A percentile compares a stretch with the other conserved stretches of the same genome.
These are phyloP conservation scores for Calocybe gambosa DNA, from an alignment of 1,284 basidiomycete genomes.

Conservation along the genomic window DNA sequence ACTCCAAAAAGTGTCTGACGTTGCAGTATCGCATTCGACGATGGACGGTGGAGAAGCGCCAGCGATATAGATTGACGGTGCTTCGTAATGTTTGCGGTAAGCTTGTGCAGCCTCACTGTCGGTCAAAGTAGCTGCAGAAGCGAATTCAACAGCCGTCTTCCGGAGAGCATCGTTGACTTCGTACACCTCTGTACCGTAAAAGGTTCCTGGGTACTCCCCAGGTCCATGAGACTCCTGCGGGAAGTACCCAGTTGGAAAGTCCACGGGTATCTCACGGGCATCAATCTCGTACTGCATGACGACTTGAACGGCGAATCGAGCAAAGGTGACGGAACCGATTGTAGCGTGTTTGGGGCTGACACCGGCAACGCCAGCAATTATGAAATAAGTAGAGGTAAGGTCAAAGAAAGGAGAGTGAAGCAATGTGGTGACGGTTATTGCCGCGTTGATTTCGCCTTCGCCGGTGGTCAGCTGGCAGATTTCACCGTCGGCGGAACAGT, in stretches of 20 bases:
- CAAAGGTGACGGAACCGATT: conserved; percentile 12
- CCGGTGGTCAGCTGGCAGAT: conserved; percentile 13
- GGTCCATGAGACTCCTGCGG: conserved; percentile 9
- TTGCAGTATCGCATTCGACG: conserved; percentile 13
- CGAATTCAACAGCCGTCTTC: conserved; percentile 8
- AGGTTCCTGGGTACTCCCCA: conserved; percentile 6
- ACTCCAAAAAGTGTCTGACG: conserved; percentile 13
- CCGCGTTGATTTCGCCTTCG: conserved; percentile 14
- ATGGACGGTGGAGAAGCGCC: conserved; percentile 10
- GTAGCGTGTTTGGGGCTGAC: conserved; percentile 12
- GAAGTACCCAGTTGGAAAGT: conserved; percentile 12
- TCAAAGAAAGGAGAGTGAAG: conserved; percentile 12
- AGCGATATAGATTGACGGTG: conserved; percentile 1
- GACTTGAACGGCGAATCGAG: conserved; percentile 12
- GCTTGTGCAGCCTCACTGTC: conserved; percentile 9
- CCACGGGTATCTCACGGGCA: conserved; percentile 11
- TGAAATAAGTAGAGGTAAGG: conserved; percentile 10
- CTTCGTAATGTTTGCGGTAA: conserved; percentile 6
- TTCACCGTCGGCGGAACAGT: conserved; percentile 8
- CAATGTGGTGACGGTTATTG: conserved; percentile 9
- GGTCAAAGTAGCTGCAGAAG: conserved; percentile 1
- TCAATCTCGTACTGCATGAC: conserved; percentile 13
- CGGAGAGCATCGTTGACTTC: conserved; percentile 13
- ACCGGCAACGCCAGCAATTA: conserved; percentile 12
- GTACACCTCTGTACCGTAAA: conserved; percentile 12